Base-by-base conservation (phyloP, 2,329 filamentous ascomycete species). In the Trichoderma lentiforme region DNA sequence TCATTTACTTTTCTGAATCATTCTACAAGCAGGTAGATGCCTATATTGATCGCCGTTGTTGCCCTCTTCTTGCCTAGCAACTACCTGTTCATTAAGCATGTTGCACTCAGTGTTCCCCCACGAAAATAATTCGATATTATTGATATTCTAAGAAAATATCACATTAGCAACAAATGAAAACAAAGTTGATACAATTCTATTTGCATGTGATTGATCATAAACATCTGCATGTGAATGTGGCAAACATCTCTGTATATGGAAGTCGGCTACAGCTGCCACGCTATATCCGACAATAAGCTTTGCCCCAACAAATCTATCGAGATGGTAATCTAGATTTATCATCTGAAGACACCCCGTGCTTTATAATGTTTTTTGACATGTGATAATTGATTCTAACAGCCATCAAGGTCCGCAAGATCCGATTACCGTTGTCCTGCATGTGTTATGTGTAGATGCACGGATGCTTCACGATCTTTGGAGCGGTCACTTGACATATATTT, bases 161-260 rank as follows among this genome's bases (percentile, higher is more conserved):
- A 14, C n/a, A 36, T 36, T 36, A 14, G 11, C 36, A 62, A 65
- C 6, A 36, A 56, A 18, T 6, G 8, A 3, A 5, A 12, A 39
- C 15, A 5, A 28, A 30, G 1, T 21, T 15, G 1, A 2, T 21
- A 12, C 18, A n/a, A 12, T 12, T 4, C 26, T 5, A 34, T 12
- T 51, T 24, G 39, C 28, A 51, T 60, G 36, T 34, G 39, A 61
- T 18, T 34, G 36, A 21, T 32, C 9, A 60, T 24, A 36, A 12
- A 7, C 30, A 60, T 60, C 57, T 39, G 66, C 66, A 69, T 69
- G 66, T 69, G 66, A 69, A 61, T 69, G 66, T 69, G 66, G 66
- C 66, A n/a, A 69, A 69, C 56, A 51, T 69, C n/a, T 61, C 34
- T 51, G 14, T 39, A 51, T 51, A 43, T 11, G 47, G 32, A 11